Conservation (phyloP, 2,329 filamentous ascomycete species). For the Monilinia vaccinii-corymbosi region DNA sequence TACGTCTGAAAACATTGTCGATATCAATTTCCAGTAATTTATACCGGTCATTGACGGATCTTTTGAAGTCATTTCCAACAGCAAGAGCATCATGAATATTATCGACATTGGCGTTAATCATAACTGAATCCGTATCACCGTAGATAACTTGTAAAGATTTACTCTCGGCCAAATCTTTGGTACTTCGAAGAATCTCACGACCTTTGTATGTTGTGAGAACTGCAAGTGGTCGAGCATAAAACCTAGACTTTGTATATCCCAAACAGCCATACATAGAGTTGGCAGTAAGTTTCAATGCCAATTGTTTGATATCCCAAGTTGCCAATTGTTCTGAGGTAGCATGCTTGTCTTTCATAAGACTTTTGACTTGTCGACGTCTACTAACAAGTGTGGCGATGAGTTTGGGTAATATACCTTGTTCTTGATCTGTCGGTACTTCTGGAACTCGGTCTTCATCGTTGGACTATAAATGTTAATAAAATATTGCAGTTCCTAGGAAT, state of each 20-base stretch:
- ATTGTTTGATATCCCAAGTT: constrained; percentile 96
- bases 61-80: constrained; percentile 91
- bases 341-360: constrained; percentile 87
- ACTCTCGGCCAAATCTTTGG: constrained; percentile 89
- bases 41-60: constrained; percentile 88
- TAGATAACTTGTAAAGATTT: constrained; percentile 93
- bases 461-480: constrained; percentile 35
- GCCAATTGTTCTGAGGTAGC: constrained; percentile 80
- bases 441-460: constrained; percentile 84
- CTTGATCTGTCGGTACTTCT: constrained; percentile 69
- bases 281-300: constrained; percentile 92
- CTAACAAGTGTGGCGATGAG: constrained; percentile 89
- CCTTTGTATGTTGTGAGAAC: constrained; percentile 96
- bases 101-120: constrained; percentile 99
- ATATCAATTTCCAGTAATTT: constrained; percentile 93
- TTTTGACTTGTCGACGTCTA: constrained; percentile 85
- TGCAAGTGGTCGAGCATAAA: constrained; percentile 90
- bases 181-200: constrained; percentile 91
- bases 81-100: constrained; percentile 84
- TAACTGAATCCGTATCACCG: constrained; percentile 97
- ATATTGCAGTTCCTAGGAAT: not conserved
- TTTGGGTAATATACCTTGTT: constrained; percentile 76
- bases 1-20: constrained; percentile 90
- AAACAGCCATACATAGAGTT: constrained; percentile 99
- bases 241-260: constrained; percentile 92